Evolutionary conservation across 2,329 filamentous ascomycete species (phyloP).

Genomic region (Coniochaeta pulveracea): DNA sequence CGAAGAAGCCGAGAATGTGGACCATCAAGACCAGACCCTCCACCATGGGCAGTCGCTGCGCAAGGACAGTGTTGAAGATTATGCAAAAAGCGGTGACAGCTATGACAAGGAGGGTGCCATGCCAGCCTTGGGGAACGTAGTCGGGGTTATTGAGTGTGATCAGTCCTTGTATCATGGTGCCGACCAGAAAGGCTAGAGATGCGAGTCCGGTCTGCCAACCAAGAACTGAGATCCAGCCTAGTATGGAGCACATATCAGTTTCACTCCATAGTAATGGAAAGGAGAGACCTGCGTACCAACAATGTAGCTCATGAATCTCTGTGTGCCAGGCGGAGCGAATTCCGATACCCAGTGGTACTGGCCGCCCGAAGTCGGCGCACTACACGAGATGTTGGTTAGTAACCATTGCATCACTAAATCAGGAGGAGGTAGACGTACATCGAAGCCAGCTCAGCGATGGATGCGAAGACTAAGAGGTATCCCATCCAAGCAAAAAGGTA

Average conservation of each 20-base stretch:
- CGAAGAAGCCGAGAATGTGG: slow-evolving; percentile 21
- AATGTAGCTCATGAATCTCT: slow-evolving; percentile 43
- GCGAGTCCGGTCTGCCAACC: slow-evolving; percentile 30
- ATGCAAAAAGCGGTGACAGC: slow-evolving; percentile 32
- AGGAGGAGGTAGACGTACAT: slow-evolving; percentile 15
- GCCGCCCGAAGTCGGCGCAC: slow-evolving; percentile 39
- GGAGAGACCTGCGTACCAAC: slow-evolving; percentile 22
- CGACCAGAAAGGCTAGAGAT: slow-evolving; percentile 28
- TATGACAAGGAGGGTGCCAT: slow-evolving; percentile 37
- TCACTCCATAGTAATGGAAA: not conserved
- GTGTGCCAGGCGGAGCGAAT: slow-evolving; percentile 32
- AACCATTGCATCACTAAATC: not conserved
- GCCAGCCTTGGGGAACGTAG: slow-evolving; percentile 30
- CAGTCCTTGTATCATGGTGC: slow-evolving; percentile 34
- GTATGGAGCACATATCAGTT: slow-evolving; percentile 2
- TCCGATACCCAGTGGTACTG: slow-evolving; percentile 52
- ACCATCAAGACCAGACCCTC: slow-evolving; percentile 37
- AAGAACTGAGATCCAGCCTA: slow-evolving; percentile 36
- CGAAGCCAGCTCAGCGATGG: slow-evolving; percentile 29
- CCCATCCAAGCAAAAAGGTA: slow-evolving; percentile 36
- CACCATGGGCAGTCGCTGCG: slow-evolving; percentile 32
- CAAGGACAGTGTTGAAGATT: slow-evolving; percentile 37
- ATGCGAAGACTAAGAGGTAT: slow-evolving; percentile 28
- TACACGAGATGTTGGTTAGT: not conserved
- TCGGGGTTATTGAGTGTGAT: slow-evolving; percentile 25